Evolutionary conservation across 225 moss, liverwort and hornwort species (phyloP), one percentile per base, ranked within the genome.

Genomic region (Bryoerythrophyllum caledonicum): DNA sequence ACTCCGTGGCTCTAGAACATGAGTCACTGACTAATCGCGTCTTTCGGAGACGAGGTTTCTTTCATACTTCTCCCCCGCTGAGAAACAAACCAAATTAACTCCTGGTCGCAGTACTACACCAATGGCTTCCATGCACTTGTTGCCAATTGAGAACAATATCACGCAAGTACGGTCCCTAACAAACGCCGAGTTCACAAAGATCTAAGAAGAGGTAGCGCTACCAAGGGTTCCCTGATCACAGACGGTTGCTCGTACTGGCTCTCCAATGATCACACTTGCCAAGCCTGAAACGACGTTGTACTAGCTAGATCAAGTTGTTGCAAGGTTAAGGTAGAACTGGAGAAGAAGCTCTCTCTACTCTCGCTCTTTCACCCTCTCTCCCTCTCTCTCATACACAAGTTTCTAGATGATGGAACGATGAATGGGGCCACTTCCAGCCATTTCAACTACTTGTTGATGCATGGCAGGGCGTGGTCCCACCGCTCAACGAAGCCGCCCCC

Each of bases 1-100:
- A 15, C 16, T 41, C 17, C 37, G 14, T 8, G n/a, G 44, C 46
- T 51, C 60, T 76, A 69, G 4, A 61, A 44, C 59, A 43, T 23
- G 13, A 6, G 46, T 30, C 28, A 15, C 8, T 16, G 17, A 53
- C 63, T 55, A 38, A 25, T 25, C 54, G 63, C n/a, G n/a, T n/a
- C 25, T 46, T 44, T 41, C 72, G 10, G 15, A 21, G 56, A 69
- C 70, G 70, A 64, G 75, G 69, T 80, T 56, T 55, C 80, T 69
- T 63, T 80, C 74, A 13, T 49, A 19, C 64, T 69, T 70, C 25
- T 41, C 9, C 40, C 23, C n/a, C n/a, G 30, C 56, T 52, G n/a
- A n/a, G 24, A 23, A 28, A 32, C 15, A 44, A 15, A 43, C 43
- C 43, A 13, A 46, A 16, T 5, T 1, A 16, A 6, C 48, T 17